Evolutionary conservation across 2,329 filamentous ascomycete species (phyloP), one percentile per base, ranked within the genome.

Genomic region (Colletotrichum lini): DNA sequence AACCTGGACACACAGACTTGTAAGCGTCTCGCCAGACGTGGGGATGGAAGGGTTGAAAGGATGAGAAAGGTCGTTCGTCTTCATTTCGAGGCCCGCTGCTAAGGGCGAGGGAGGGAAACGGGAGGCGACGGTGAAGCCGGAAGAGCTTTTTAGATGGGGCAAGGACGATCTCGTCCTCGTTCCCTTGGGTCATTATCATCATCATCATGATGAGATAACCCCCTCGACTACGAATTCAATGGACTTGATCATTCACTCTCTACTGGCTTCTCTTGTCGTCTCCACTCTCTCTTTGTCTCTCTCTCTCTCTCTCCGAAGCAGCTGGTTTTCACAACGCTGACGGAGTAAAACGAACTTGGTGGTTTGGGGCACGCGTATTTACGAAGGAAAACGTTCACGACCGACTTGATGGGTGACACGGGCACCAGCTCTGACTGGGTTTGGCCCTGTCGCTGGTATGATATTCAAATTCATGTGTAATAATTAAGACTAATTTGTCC

Each of bases 401-500:
- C 42, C 52, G 44, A 18, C 54, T 65, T 45, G 30, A 40, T 60
- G 44, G 52, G 23, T 54, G 42, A 45, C 42, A 53, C 8, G 30
- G 30, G 30, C 30, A 35, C 30, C 30, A 10, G 30, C 30, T 35
- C 30, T 4, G 16, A 15, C 45, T 38, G 15, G 15, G 12, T 30
- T 45, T 9, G 16, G 38, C 23, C 13, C 30, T 26, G 40, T 50
- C 21, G 13, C n/a, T 60, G 52, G 57, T 60, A 72, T 42, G 47
- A 65, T 65, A 61, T 65, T 72, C 60, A 44, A 40, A 42, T 65
- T 65, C 65, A 56, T 40, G 50, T 70, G 66, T 70, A 72, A 72
- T 70, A 61, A 70, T 70, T 70, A 57, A 70, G 54, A 60, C 15
- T 70, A 65, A 70, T 70, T 61, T 38, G 30, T 50, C 30, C 21